Percentiles rank a stretch among this genome's conserved stretches.
phyloP scores from a whole-genome alignment of 495 filamentous ascomycete genomes.

The Hamigera avellanea region DNA sequence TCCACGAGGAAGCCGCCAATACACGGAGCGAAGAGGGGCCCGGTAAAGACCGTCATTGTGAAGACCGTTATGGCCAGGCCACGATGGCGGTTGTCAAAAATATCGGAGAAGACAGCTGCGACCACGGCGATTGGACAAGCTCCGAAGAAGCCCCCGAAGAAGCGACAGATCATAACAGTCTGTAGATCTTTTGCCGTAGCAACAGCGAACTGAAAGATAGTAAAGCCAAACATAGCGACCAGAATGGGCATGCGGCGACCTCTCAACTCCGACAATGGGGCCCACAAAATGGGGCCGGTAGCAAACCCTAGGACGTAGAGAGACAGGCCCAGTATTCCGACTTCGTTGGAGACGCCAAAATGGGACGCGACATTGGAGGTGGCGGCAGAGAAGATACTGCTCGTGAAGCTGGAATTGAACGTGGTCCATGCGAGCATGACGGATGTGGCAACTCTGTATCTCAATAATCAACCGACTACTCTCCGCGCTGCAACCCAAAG shows the following conservation, averaged over 20 bases:
- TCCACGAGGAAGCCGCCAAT: constrained; percentile 75
- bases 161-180: constrained; percentile 71
- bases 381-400: constrained; percentile 44
- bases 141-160: constrained; percentile 67
- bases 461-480: not conserved
- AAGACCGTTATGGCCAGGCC: constrained; percentile 54
- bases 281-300: constrained; percentile 50
- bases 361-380: constrained; percentile 30
- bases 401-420: constrained; percentile 59
- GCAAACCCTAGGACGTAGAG: constrained; percentile 54
- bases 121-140: constrained; percentile 74
- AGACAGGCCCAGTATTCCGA: constrained; percentile 42
- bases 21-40: constrained; percentile 72
- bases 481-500: too few relatives aligned
- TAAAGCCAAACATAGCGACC: constrained; percentile 66
- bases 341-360: constrained; percentile 43
- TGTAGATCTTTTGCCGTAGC: constrained; percentile 71
- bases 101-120: constrained; percentile 78
- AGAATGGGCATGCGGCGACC: constrained; percentile 48
- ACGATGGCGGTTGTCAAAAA: constrained; percentile 68
- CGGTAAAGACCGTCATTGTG: constrained; percentile 73
- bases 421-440: constrained; percentile 73
- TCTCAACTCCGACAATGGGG: constrained; percentile 53
- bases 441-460: constrained; percentile 44
- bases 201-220: constrained; percentile 60